These are phyloP conservation scores for Fusarium sambucinum DNA, from an alignment of 2,329 filamentous ascomycete genomes.

Conservation along the genomic window DNA sequence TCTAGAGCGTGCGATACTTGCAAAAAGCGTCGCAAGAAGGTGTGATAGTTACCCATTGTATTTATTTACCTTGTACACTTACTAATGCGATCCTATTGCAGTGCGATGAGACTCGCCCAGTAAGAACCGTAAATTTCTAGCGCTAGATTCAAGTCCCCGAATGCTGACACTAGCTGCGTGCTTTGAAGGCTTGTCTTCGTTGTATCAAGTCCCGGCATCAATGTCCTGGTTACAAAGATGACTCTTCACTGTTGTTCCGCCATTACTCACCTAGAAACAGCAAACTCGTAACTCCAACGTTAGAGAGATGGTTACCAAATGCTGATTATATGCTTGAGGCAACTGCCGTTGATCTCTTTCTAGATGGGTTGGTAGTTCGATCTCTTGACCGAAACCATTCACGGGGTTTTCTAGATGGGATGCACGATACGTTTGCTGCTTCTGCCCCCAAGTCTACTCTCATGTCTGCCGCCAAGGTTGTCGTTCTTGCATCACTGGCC, in stretches of 20 bases:
- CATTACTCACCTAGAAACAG: slow-evolving; percentile 3
- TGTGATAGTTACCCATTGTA: background rate
- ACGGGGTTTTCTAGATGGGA: slow-evolving; percentile 16
- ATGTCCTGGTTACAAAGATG: slow-evolving; percentile 19
- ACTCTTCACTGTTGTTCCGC: slow-evolving; percentile 7
- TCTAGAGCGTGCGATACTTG: slow-evolving; percentile 14
- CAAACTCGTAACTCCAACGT: background rate
- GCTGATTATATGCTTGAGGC: slow-evolving; percentile 2
- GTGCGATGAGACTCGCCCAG: slow-evolving; percentile 28
- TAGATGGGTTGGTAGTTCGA: slow-evolving; percentile 2
- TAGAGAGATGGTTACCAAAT: slow-evolving; percentile 8
- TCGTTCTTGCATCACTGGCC: slow-evolving; percentile 7
- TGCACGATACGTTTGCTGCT: slow-evolving; percentile 7
- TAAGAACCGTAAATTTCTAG: slow-evolving; percentile 3
- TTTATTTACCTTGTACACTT: no score
- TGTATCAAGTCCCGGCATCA: slow-evolving; percentile 4
- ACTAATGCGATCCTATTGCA: background rate
- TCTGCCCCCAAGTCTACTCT: slow-evolving; percentile 1
- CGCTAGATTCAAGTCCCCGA: background rate
- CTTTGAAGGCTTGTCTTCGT: slow-evolving; percentile 9
- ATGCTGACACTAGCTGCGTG: background rate
- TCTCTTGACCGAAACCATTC: slow-evolving; percentile 4
- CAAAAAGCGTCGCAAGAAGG: slow-evolving; percentile 27
- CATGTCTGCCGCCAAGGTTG: slow-evolving; percentile 14
- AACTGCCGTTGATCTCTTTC: slow-evolving; percentile 4